Base-by-base conservation (phyloP, 768 basidiomycete genomes). In the Pleurotus citrinopileatus region DNA sequence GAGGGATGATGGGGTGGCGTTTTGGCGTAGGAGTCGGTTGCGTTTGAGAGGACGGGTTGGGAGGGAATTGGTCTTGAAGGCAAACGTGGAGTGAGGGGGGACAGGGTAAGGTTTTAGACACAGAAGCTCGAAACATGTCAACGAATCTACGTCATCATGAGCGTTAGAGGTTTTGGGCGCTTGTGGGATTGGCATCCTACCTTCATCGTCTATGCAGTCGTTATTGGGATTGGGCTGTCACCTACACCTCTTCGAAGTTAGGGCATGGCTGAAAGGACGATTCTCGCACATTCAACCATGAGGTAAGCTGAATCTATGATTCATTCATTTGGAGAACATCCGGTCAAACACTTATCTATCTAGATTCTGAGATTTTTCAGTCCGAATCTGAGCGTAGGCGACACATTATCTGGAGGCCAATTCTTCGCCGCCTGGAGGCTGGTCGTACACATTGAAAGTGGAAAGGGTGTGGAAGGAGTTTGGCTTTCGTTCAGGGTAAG, bases 401-500 rank as follows among this genome's bases (percentile, higher is more conserved):
- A 88, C 59, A 68, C 71, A 2, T 71, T 92, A 28, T 74, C 75
- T 8, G 83, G 84, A 1, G 84, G 86, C 12, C 86, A 92, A 60
- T 89, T 91, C 64, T 91, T 91, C 60, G 89, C 89, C 6, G 83
- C 79, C 0, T 70, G 89, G 19, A 70, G 90, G 36, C 79, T 92
- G 2, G 78, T 86, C 0, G 65, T 80, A 5, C 89, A 91, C 52
- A 79, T 73, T 29, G 76, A 81, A 60, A 72, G 69, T 12, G 87
- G 88, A 7, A 81, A 79, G 54, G 76, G 80, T 6, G 67, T 89
- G 1, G 88, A 91, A 55, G 71, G 82, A 40, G 73, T 73, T 75
- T 91, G 23, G 88, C 86, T 0, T 92, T 92, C 58, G 77, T 86
- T 1, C 90, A 92, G 74, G 84, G 90, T 89, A 59, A 55, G 80